Base-by-base conservation (phyloP, 257 asterid genomes). In the Ligustrum vulgare region DNA sequence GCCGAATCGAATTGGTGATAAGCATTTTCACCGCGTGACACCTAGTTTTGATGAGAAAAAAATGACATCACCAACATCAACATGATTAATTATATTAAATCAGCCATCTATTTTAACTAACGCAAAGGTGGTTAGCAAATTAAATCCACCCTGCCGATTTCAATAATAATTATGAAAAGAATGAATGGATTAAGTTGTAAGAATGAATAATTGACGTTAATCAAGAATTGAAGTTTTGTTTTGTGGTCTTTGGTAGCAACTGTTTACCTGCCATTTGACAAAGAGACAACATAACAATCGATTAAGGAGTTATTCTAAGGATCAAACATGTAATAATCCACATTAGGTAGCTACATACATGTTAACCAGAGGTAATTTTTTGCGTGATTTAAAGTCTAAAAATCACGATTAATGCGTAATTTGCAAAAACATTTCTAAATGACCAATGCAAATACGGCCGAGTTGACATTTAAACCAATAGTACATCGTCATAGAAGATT, bases 291-390 rank as follows among this genome's bases (percentile, higher is more conserved):
- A 60, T 22, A 25, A 60, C 67, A 9, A 25, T 25, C 34, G 67
- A 60, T 60, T 60, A 25, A 25, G 67, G 35, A 60, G 5, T 60
- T 60, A n/a, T 25, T 13, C 8, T 10, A 25, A 20, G 15, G 65
- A 60, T 60, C 34, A 60, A 60, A 25, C 33, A 60, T 2, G 67
- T 10, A 22, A 25, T 23, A 25, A 60, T 60, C 67, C 32, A 22
- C 28, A 71, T 76, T 80, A 77, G 86, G 80, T 83, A 28, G 67
- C 16, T 56, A 70, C 49, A 41, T 56, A 70, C 49, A 41, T 72
- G 82, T 47, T 77, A 73, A 83, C 80, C 87, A 71, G 15, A 67
- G 20, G 35, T 25, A 0, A 12, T 2, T 11, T 11, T 60, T 23
- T 45, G 35, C 15, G 22, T 56, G 35, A 70, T 78, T 72, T 72